phyloP scores from a whole-genome alignment of 768 basidiomycete genomes.

The Serendipita sp. region DNA sequence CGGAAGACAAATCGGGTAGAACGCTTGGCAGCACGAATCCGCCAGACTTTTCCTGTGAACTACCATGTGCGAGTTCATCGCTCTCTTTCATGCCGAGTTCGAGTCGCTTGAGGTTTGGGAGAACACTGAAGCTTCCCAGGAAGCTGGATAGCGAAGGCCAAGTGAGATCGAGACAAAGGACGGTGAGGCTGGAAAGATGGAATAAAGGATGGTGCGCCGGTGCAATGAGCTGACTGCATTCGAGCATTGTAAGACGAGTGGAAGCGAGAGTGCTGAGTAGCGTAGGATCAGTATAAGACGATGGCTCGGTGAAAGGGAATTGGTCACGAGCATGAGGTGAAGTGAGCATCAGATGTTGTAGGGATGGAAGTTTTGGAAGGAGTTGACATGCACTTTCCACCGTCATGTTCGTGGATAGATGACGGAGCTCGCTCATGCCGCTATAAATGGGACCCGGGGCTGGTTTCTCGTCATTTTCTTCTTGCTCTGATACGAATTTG shows the following conservation, averaged over 20 bases:
- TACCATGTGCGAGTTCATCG: background rate
- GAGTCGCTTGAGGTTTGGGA: background rate
- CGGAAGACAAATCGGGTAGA: background rate
- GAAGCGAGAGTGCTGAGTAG: background rate
- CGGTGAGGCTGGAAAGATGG: background rate
- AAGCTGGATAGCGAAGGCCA: background rate
- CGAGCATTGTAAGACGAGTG: background rate
- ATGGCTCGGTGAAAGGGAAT: background rate
- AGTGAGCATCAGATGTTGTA: background rate
- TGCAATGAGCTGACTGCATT: background rate
- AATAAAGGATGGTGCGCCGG: background rate
- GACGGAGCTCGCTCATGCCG: background rate
- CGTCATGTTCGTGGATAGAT: background rate
- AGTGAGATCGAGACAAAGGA: background rate
- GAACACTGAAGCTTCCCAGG: background rate
- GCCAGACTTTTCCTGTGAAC: background rate
- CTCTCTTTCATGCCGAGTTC: background rate
- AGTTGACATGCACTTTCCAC: background rate
- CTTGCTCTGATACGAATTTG: background rate
- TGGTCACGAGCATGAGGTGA: background rate
- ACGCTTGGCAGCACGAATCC: background rate
- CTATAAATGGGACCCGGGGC: too few species aligned
- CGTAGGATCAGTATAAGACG: background rate
- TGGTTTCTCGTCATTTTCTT: background rate
- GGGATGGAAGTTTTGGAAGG: background rate